Base-by-base conservation (phyloP, 768 basidiomycete genomes). In the Russula brevipes region DNA sequence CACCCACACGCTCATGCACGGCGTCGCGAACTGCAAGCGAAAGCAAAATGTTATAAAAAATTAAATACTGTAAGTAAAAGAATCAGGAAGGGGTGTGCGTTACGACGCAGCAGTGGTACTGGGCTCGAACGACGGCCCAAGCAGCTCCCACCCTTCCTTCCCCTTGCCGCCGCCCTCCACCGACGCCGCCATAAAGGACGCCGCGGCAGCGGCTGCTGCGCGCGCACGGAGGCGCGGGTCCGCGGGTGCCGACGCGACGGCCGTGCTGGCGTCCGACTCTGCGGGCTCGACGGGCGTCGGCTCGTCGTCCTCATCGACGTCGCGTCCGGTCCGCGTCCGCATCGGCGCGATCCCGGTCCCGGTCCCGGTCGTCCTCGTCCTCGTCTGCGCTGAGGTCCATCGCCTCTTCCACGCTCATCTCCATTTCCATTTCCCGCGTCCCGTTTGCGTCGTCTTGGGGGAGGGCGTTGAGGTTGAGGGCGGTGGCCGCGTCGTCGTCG, bases 71-170 rank as follows among this genome's bases (percentile, higher is more conserved):
- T 39, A 39, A 39, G 12, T 39, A 39, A 39, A 12, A 8, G 38
- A 8, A 7, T 39, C 38, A 5, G 38, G 38, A 39, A 12, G 12
- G 38, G 7, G 12, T 7, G 24, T 3, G 31, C 35, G 10, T 17
- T 52, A 52, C n/a, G 51, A 52, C n/a, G 57, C 36, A 30, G 57
- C 47, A 1, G 51, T 36, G 35, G 57, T 49, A 49, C 46, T 24
- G 49, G 57, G 17, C 24, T 47, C 56, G 19, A 57, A 47, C 10
- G 55, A 14, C 33, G 36, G 35, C 16, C 46, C 38, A 17, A 57
- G 36, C 35, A 57, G 24, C 5, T 16, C 79, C 80, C 1, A 80
- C 79, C 79, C 80, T 12, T 53, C 59, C n/a, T 53, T 64, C n/a
- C 39, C 54, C 41, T 53, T 64, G 24, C 30, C 24, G 24, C 24